A percentile compares a stretch with the other conserved stretches of the same genome.
phyloP scores from a whole-genome alignment of 2,329 filamentous ascomycete species.

The Xylariaceae sp. region DNA sequence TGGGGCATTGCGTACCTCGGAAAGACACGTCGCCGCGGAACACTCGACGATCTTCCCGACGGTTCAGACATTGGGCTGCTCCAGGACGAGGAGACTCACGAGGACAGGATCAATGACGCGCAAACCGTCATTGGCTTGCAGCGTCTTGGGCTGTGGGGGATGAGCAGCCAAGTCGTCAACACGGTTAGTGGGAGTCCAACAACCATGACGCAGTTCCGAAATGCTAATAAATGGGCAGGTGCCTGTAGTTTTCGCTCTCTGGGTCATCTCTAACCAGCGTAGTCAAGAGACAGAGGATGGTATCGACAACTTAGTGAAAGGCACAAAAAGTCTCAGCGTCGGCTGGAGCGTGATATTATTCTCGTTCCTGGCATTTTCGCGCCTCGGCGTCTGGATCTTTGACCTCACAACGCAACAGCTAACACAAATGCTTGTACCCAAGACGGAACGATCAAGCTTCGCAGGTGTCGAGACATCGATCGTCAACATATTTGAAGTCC shows the following conservation, averaged over 20 bases:
- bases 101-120: slow-evolving; percentile 13
- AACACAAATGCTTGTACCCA: slow-evolving; percentile 37
- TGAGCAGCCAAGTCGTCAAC: slow-evolving; percentile 38
- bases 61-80: slow-evolving; percentile 16
- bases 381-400: slow-evolving; percentile 42
- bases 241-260: slow-evolving; percentile 34
- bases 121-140: slow-evolving; percentile 31
- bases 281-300: slow-evolving; percentile 9
- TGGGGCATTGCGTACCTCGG: slow-evolving; percentile 39
- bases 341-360: slow-evolving; percentile 34
- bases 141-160: slow-evolving; percentile 39
- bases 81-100: not conserved
- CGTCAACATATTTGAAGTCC: slow-evolving; percentile 37
- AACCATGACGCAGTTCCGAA: not conserved
- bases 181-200: slow-evolving; percentile 27
- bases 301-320: slow-evolving; percentile 7
- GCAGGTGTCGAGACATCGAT: slow-evolving; percentile 40
- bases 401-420: slow-evolving; percentile 42
- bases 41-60: slow-evolving; percentile 23
- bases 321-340: slow-evolving; percentile 13
- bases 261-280: slow-evolving; percentile 25
- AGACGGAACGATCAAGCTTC: slow-evolving; percentile 35
- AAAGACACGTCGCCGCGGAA: slow-evolving; percentile 23
- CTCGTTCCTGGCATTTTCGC: slow-evolving; percentile 38
- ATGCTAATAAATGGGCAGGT: slow-evolving; percentile 21